phyloP scores from a whole-genome alignment of 495 filamentous ascomycete species.

The Tuber melanosporum region DNA sequence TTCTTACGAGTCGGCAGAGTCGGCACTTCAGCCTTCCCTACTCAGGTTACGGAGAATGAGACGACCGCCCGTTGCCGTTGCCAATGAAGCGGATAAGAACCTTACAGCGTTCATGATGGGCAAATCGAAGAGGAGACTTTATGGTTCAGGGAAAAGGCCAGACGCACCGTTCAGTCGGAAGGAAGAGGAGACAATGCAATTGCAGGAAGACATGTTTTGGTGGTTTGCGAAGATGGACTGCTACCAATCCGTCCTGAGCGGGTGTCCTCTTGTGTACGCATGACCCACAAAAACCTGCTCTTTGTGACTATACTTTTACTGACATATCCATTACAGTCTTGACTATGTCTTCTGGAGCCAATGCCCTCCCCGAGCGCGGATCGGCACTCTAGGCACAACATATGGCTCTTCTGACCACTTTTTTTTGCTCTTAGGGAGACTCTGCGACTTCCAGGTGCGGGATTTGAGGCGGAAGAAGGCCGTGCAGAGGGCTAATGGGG shows the following conservation, averaged over 20 bases:
- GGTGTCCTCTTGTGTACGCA: slow-evolving; percentile 72
- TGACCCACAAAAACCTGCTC: slow-evolving; percentile 23
- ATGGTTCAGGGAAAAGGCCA: slow-evolving; percentile 13
- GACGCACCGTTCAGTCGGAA: slow-evolving; percentile 54
- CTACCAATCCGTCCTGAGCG: slow-evolving; percentile 84
- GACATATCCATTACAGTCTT: slow-evolving; percentile 51
- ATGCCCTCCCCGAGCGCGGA: slow-evolving; percentile 73
- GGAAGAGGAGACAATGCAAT: slow-evolving; percentile 70
- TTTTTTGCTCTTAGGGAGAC: slow-evolving; percentile 69
- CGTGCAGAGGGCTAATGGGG: slow-evolving; percentile 46
- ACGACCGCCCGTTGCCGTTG: slow-evolving; percentile 28
- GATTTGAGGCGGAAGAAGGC: slow-evolving; percentile 67
- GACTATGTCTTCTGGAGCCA: slow-evolving; percentile 73
- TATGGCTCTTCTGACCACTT: slow-evolving; percentile 84
- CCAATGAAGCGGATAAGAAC: slow-evolving; percentile 43
- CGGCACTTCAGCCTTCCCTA: slow-evolving; percentile 21
- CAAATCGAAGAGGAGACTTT: slow-evolving; percentile 16
- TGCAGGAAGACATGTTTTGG: slow-evolving; percentile 87
- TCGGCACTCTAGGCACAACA: slow-evolving; percentile 71
- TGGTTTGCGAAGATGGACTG: slow-evolving; percentile 93
- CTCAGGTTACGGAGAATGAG: slow-evolving; percentile 34
- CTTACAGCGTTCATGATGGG: slow-evolving; percentile 43
- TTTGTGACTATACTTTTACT: neutral
- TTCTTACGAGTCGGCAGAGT: slow-evolving; percentile 13
- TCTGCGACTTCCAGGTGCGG: slow-evolving; percentile 72